Evolutionary conservation across 768 basidiomycete species (phyloP), one percentile per base, ranked within the genome.

Genomic region (Auriscalpium vulgare): DNA sequence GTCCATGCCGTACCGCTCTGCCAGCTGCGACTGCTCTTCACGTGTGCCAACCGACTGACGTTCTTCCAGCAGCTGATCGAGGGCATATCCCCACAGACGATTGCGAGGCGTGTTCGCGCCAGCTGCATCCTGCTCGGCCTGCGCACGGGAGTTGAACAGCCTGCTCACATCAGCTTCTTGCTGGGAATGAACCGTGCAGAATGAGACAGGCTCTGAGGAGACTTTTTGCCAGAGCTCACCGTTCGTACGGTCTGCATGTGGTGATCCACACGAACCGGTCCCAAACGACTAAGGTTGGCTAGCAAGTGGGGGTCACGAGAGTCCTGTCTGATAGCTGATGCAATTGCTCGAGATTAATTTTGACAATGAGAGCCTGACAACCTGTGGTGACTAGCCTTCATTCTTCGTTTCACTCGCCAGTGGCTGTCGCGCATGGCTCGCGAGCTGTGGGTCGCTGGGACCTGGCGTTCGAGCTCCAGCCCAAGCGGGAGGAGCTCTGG

Each of bases 221-320:
- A 29, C 29, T 29, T 29, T 29, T 29, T 29, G 29, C 29, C 7
- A 29, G 10, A 7, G 62, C 76, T 64, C 65, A 84, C 86, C 19
- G 77, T 69, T 59, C 68, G 76, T 51, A 80, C 61, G 7, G 74
- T 67, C 56, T 75, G 72, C 77, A 78, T 79, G 65, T 77, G 79
- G 62, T 86, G 84, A 62, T 88, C 81, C 11, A 91, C 87, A 36
- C 72, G 74, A 21, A 91, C 89, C 11, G 79, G 82, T 1, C 88
- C 88, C 2, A 92, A 72, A 38, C 68, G 73, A 60, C 61, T 78
- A 50, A 93, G 69, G 61, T 87, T 89, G 37, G 79, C 74, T 62
- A 87, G 67, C 51, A 91, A 79, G 29, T 89, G 79, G 1, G 87
- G 86, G 63, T 93, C 88, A 54, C 72, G 74, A n/a, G 81, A 76